Base-by-base conservation (phyloP, 2,329 filamentous ascomycete genomes). In the Nemania abortiva region DNA sequence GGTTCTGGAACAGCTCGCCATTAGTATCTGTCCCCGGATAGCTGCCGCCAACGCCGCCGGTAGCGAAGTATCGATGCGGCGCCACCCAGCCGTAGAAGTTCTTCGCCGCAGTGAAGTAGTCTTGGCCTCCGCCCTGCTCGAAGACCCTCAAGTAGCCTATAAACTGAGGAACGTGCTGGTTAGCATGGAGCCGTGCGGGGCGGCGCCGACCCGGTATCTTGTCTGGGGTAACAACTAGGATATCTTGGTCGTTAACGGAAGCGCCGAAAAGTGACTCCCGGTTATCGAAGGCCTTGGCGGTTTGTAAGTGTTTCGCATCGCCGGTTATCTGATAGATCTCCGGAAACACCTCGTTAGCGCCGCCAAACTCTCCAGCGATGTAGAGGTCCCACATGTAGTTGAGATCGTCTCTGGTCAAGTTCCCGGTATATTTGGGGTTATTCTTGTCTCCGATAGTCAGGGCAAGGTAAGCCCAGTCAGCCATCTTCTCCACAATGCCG, bases 331-430 rank as follows among this genome's bases (percentile, higher is more conserved):
- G 66, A 53, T 77, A 78, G 59, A 79, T 76, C 67, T 79, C 78
- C 1, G 78, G 74, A 61, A 77, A 78, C 1, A 79, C 76, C 68
- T 79, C 77, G 52, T 79, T 79, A 2, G 75, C 77, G 0, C 77
- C 77, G 5, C 77, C 78, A 42, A 73, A 79, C 54, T 79, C 78
- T 20, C 78, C 77, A 3, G 73, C 77, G 54, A 78, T 79, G 47
- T 78, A 79, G 1, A 79, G 66, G 47, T 79, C 78, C 78, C 77
- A 79, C 77, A 79, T 79, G 64, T 75, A 77, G 71, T 79, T 79
- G n/a, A 79, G 76, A 55, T 79, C 74, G 42, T 74, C 74, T 42
- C 77, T 67, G 0, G 76, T 79, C 57, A 79, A 27, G 53, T 78
- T 79, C 24, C 77, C 78, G 0, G 61, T 65, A 65, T 79, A 79